Evolutionary conservation across 768 basidiomycete genomes (phyloP).

Genomic region (Phlebiopsis flavidoalba): DNA sequence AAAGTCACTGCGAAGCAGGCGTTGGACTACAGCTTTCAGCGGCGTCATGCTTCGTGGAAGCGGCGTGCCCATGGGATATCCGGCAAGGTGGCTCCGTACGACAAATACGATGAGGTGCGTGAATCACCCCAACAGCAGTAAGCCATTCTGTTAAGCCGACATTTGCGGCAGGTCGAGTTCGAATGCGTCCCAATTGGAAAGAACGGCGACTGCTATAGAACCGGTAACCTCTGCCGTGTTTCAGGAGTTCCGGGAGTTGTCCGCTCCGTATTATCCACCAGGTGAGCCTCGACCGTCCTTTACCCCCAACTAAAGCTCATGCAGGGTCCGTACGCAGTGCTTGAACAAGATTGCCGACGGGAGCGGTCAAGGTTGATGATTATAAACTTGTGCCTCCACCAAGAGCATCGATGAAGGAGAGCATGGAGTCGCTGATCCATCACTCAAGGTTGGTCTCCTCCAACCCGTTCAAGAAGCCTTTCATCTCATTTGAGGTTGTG

Average conservation of each 20-base stretch:
- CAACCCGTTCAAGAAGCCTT: background rate
- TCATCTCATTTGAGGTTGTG: background rate
- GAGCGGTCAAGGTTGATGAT: slow-evolving; percentile 92
- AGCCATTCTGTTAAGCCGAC: background rate
- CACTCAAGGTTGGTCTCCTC: slow-evolving; percentile 80
- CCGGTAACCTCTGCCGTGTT: slow-evolving; percentile 95
- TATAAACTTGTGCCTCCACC: slow-evolving; percentile 97
- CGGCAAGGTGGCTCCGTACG: slow-evolving; percentile 89
- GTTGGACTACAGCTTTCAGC: slow-evolving; percentile 85
- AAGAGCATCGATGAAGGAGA: slow-evolving; percentile 98
- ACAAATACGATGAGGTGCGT: slow-evolving; percentile 87
- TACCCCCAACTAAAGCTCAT: background rate
- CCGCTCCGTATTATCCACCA: slow-evolving; percentile 82
- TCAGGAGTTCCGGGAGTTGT: slow-evolving; percentile 98
- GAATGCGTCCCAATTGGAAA: slow-evolving; percentile 95
- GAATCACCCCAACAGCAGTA: background rate
- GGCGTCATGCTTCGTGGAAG: slow-evolving; percentile 97
- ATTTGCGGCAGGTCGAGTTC: slow-evolving; percentile 75
- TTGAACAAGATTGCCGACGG: slow-evolving; percentile 95
- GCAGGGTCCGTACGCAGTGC: slow-evolving; percentile 44
- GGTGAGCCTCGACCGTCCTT: slow-evolving; percentile 27
- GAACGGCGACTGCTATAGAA: slow-evolving; percentile 98
- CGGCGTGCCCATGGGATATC: slow-evolving; percentile 92
- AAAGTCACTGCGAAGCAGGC: slow-evolving; percentile 90
- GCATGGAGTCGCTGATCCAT: slow-evolving; percentile 96